phyloP scores from a whole-genome alignment of 148 eudicot genomes.

The Camellia granthamiana region DNA sequence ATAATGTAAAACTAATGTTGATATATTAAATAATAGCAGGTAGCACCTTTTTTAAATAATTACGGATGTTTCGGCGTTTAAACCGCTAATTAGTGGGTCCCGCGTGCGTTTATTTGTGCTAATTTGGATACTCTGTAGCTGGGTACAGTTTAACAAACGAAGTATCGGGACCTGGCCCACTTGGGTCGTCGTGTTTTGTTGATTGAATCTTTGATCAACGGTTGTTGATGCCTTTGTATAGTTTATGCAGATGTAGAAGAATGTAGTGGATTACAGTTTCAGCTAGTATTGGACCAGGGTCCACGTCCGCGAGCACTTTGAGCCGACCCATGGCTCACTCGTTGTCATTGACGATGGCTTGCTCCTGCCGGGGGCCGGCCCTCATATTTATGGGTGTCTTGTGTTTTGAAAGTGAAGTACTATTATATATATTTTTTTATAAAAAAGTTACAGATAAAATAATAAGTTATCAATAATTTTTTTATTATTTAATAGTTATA shows the following conservation, averaged over 20 bases:
- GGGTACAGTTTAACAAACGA: not conserved
- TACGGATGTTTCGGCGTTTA: conserved; percentile 22
- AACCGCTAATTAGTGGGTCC: conserved; percentile 10
- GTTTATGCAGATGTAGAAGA: not conserved
- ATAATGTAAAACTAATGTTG: too few relatives aligned
- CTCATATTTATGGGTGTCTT: too few relatives aligned
- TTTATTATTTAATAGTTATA: too few relatives aligned
- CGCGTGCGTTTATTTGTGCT: not conserved
- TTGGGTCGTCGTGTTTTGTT: not conserved
- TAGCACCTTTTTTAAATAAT: not conserved
- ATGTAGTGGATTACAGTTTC: not conserved
- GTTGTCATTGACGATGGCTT: too few relatives aligned
- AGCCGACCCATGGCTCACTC: too few relatives aligned
- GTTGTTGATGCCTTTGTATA: not conserved
- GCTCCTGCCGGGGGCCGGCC: too few relatives aligned
- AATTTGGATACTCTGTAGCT: not conserved
- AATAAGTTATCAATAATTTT: too few relatives aligned
- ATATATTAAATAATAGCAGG: too few relatives aligned
- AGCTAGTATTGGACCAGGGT: not conserved
- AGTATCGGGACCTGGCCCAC: not conserved
- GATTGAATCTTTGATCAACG: not conserved
- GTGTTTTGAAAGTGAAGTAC: too few relatives aligned
- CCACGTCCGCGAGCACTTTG: too few relatives aligned
- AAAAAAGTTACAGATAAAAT: too few relatives aligned
- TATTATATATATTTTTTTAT: too few relatives aligned